Base-by-base conservation (phyloP, 345 rosid species). In the Cardamine resedifolia region DNA sequence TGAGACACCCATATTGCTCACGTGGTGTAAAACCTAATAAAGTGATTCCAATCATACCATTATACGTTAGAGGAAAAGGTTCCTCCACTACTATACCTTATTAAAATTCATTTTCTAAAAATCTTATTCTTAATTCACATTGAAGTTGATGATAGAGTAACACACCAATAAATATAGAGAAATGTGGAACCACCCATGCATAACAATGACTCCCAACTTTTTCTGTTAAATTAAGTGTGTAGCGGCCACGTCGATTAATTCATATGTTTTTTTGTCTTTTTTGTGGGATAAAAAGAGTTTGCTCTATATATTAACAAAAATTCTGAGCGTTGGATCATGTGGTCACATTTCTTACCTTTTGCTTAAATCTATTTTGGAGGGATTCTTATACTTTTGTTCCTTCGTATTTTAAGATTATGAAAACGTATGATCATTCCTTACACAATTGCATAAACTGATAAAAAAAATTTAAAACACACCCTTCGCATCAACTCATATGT, bases 331-430 rank as follows among this genome's bases (percentile, higher is more conserved):
- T 64, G 70, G 28, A 33, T 58, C 71, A 72, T 39, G 61, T 58
- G 64, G 64, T 55, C 70, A 63, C 18, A 30, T 72, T 36, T 43
- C 57, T 38, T 53, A 53, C 63, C 61, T 72, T 71, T 72, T 64
- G 18, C 70, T 72, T 64, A 24, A 72, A 72, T 12, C 19, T 53
- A n/a, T 47, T 43, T 23, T 55, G 77, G 77, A 72, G 77, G 70
- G 77, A 64, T 64, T 64, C 47, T 27, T n/a, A 45, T n/a, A 12
- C 51, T 63, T 63, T 27, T 71, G 8, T 52, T 72, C 28, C 67
- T 59, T 48, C 14, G 10, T 16, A 21, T 34, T 23, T 47, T 31
- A 38, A 14, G 53, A 52, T 61, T 39, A 52, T 31, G n/a, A 31
- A 59, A 57, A 31, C 12, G 9, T 43, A 56, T 8, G n/a, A 44